A percentile compares a stretch with the other conserved stretches of the same genome.
These are phyloP conservation scores for Neotropicomus parvogracilis DNA, from an alignment of 1,284 basidiomycete genomes.

Conservation along the genomic window DNA sequence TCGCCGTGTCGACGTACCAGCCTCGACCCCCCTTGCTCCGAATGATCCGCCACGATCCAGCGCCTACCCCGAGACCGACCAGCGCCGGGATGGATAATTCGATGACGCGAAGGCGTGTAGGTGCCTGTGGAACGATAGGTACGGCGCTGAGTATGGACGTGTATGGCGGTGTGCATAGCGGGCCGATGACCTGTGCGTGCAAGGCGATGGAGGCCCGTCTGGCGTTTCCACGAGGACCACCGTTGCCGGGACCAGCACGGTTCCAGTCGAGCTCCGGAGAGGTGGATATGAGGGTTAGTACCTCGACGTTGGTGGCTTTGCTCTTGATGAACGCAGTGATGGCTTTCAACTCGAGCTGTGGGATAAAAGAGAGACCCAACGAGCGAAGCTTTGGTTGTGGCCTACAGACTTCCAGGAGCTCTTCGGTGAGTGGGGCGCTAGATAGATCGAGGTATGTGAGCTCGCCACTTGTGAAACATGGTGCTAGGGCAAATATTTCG, in stretches of 20 bases:
- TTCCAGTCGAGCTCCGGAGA: conserved; percentile 71
- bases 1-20: conserved; percentile 91
- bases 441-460: conserved; percentile 90
- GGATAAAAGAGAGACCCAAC: conserved; percentile 85
- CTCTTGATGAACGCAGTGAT: conserved; percentile 69
- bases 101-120: conserved; percentile 82
- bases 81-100: conserved; percentile 81
- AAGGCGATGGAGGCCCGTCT: conserved; percentile 61
- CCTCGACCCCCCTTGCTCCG: conserved; percentile 89
- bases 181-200: conserved; percentile 71
- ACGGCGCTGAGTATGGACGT: conserved; percentile 47
- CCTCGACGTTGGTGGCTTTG: conserved; percentile 78
- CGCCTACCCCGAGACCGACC: conserved; percentile 68
- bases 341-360: conserved; percentile 62
- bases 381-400: conserved; percentile 79
- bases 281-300: conserved; percentile 80
- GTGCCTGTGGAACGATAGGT: conserved; percentile 41
- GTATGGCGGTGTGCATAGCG: conserved; percentile 78
- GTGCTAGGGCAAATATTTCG: conserved; percentile 70
- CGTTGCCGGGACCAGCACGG: conserved; percentile 31
- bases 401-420: conserved; percentile 58
- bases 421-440: conserved; percentile 69
- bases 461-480: conserved; percentile 75
- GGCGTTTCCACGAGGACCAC: conserved; percentile 37
- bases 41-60: conserved; percentile 83